These are phyloP conservation scores for Cucumis melo DNA, from an alignment of 306 rosid species.

Conservation along the genomic window DNA sequence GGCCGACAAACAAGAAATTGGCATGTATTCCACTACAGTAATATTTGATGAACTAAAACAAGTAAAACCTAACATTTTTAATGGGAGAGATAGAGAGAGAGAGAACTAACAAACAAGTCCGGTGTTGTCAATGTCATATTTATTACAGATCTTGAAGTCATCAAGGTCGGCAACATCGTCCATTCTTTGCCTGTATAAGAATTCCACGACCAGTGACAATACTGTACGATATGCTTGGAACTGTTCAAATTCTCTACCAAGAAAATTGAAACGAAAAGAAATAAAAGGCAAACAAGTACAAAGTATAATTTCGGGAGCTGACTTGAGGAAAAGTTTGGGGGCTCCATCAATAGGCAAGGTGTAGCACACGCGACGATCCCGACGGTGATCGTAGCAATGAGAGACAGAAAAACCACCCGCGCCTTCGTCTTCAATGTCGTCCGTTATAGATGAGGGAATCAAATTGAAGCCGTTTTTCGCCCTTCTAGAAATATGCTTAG, in stretches of 20 bases:
- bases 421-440: neutral
- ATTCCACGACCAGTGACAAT: neutral
- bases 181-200: slow-evolving; percentile 57
- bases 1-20: neutral
- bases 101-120: slow-evolving; percentile 79
- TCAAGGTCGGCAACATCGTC: slow-evolving; percentile 37
- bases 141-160: slow-evolving; percentile 74
- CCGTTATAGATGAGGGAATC: slow-evolving; percentile 33
- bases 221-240: neutral
- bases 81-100: slow-evolving; percentile 13
- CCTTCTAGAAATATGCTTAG: slow-evolving; percentile 54
- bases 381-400: slow-evolving; percentile 6
- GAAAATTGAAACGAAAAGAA: neutral
- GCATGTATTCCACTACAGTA: neutral
- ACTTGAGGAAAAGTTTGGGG: slow-evolving; percentile 52
- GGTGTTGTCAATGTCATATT: slow-evolving; percentile 75
- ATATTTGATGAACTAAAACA: slow-evolving; percentile 1
- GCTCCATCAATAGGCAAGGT: slow-evolving; percentile 44
- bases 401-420: slow-evolving; percentile 1
- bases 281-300: neutral
- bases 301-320: slow-evolving; percentile 1
- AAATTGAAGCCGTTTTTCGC: slow-evolving; percentile 59
- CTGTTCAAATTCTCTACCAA: neutral
- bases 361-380: slow-evolving; percentile 57
- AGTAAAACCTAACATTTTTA: neutral